Base-by-base conservation (phyloP, 495 filamentous ascomycete species). In the Aspergillus hancockii region DNA sequence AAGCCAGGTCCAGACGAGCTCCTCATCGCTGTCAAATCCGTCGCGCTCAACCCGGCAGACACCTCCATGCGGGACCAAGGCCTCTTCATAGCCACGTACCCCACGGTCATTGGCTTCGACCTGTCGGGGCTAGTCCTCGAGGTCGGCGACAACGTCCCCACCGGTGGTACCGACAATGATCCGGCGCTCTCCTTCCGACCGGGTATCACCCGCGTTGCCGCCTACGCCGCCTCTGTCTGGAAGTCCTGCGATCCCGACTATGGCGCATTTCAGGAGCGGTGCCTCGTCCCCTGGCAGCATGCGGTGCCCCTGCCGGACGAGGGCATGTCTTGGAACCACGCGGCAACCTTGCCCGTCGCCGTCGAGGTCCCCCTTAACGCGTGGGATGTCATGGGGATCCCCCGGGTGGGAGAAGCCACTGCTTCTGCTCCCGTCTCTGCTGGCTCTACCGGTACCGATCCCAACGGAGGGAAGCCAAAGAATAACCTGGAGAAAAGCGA, bases 41-140 rank as follows among this genome's bases (percentile, higher is more conserved):
- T 83, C 23, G 79, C 79, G 23, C 64, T 84, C 49, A 85, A 83
- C 63, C 79, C 77, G 1, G 61, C 78, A 60, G 80, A 82, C 63
- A 60, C 18, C 46, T 19, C 55, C 36, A 71, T 73, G 66, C 77
- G 72, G 23, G 67, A 75, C 21, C 59, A 64, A 21, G 78, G 77
- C 59, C 70, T 79, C 63, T 65, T 71, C 59, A 68, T 81, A 49
- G 30, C 69, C 23, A 47, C 38, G 21, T 80, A 79, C 67, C 79
- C 80, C 13, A 71, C 75, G 9, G 67, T 83, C 49, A 38, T 78
- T 16, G 80, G 79, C 55, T 77, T 77, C 50, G 80, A 83, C 59
- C 62, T 81, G n/a, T 62, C 70, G 0, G 80, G 79, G 9, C 50
- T 75, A 36, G 73, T 83, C 34, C 55, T 79, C 59, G 63, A 74